Percentiles rank a stretch among this genome's conserved stretches.
Evolutionary conservation across 1,139 yeast genomes (phyloP).

Genomic region (Wickerhamiella infanticola): DNA sequence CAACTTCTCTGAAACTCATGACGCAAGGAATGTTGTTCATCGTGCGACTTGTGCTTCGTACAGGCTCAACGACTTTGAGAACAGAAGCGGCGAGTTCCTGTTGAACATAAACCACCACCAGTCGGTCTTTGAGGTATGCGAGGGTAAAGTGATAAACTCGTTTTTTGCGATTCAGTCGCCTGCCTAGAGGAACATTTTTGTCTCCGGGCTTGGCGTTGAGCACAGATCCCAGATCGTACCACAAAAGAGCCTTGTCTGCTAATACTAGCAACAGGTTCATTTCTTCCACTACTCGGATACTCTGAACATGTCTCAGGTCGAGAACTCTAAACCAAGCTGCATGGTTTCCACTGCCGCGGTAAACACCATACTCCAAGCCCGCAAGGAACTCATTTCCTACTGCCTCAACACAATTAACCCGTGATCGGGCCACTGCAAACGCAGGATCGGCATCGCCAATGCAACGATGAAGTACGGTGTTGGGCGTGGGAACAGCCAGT

Average conservation of each 20-base stretch:
- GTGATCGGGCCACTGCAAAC: conserved; percentile 15
- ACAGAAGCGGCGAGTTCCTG: conserved; percentile 19
- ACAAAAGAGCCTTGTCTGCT: conserved; percentile 42
- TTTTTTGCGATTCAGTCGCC: conserved; percentile 21
- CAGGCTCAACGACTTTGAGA: conserved; percentile 28
- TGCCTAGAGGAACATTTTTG: conserved; percentile 12
- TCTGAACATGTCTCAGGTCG: conserved; percentile 39
- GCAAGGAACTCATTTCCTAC: conserved; percentile 26
- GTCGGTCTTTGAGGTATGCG: conserved; percentile 46
- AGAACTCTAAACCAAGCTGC: conserved; percentile 45
- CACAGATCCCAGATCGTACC: conserved; percentile 38
- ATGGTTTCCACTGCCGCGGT: conserved; percentile 18
- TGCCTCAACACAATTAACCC: conserved; percentile 26
- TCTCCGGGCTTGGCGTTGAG: conserved; percentile 2
- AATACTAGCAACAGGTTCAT: conserved; percentile 45
- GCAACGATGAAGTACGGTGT: conserved; percentile 46
- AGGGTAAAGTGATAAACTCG: conserved; percentile 41
- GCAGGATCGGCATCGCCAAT: conserved; percentile 14
- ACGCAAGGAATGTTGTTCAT: conserved; percentile 17
- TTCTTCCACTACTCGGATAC: conserved; percentile 43
- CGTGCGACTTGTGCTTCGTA: conserved; percentile 17
- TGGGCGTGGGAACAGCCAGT: conserved; percentile 45
- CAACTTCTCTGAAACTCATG: conserved; percentile 26
- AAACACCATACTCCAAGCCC: conserved; percentile 35
- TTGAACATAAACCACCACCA: conserved; percentile 34